phyloP scores from a whole-genome alignment of 148 eudicot genomes.

The Cornus kousa region DNA sequence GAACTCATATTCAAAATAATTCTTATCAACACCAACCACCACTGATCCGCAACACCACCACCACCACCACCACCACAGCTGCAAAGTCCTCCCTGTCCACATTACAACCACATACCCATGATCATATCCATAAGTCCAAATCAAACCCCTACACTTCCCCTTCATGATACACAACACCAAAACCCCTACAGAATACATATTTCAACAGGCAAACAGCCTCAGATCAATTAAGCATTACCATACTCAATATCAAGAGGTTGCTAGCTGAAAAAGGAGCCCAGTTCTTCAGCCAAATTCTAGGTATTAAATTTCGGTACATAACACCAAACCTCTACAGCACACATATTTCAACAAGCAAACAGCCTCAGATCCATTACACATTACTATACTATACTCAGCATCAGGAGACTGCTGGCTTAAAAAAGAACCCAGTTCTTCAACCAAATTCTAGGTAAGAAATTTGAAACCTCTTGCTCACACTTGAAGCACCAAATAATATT shows the following conservation, averaged over 20 bases:
- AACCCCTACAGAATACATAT: slow-evolving; percentile 28
- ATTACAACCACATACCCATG: slow-evolving; percentile 62
- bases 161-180: slow-evolving; percentile 32
- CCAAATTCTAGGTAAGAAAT: slow-evolving; percentile 18
- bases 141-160: slow-evolving; percentile 35
- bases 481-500: neutral
- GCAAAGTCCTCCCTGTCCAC: slow-evolving; percentile 67
- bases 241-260: slow-evolving; percentile 20
- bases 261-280: slow-evolving; percentile 4
- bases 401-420: slow-evolving; percentile 12
- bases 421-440: slow-evolving; percentile 5
- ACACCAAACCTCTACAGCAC: slow-evolving; percentile 16
- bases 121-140: slow-evolving; percentile 24
- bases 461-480: slow-evolving; percentile 6
- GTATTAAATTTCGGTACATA: too few species aligned
- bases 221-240: slow-evolving; percentile 14
- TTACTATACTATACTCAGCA: slow-evolving; percentile 9
- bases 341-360: slow-evolving; percentile 29
- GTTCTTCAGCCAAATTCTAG: slow-evolving; percentile 7
- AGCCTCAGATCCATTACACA: slow-evolving; percentile 30
- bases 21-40: slow-evolving; percentile 40
- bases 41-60: slow-evolving; percentile 32
- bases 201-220: slow-evolving; percentile 38
- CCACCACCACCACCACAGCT: slow-evolving; percentile 45
- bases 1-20: slow-evolving; percentile 66